Conservation (phyloP, 1,284 basidiomycete species). For the Psilocybe mexicana region DNA sequence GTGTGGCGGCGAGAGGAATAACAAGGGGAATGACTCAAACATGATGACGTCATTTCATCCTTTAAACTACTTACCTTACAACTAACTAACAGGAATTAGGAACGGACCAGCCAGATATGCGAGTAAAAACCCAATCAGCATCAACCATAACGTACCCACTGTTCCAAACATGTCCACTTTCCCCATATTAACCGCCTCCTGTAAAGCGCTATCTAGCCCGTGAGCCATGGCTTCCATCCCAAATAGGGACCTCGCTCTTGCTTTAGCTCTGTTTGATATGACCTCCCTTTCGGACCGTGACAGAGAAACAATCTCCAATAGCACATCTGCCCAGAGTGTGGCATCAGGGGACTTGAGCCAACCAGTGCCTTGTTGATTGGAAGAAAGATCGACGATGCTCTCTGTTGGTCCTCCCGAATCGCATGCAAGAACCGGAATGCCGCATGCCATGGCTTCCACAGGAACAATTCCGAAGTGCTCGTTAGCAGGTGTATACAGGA, state of each 20-base stretch:
- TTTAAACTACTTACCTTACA: background rate
- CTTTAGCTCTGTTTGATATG: slow-evolving; percentile 56
- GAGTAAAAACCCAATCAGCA: slow-evolving; percentile 34
- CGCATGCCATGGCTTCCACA: slow-evolving; percentile 92
- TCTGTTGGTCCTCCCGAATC: slow-evolving; percentile 92
- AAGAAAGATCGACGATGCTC: slow-evolving; percentile 61
- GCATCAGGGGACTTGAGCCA: slow-evolving; percentile 71
- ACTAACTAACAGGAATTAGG: slow-evolving; percentile 10
- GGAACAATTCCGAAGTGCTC: slow-evolving; percentile 99
- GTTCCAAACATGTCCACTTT: slow-evolving; percentile 23
- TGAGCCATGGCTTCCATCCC: slow-evolving; percentile 72
- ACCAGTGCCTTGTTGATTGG: slow-evolving; percentile 48
- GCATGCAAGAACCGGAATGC: slow-evolving; percentile 87
- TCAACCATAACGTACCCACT: slow-evolving; percentile 27
- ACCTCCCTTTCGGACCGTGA: slow-evolving; percentile 42
- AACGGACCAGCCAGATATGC: slow-evolving; percentile 29
- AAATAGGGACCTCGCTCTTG: slow-evolving; percentile 52
- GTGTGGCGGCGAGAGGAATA: background rate
- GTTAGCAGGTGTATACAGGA: slow-evolving; percentile 93
- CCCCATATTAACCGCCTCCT: slow-evolving; percentile 55
- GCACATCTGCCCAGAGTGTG: slow-evolving; percentile 67
- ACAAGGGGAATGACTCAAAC: background rate
- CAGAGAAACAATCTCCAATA: slow-evolving; percentile 64
- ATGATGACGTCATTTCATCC: background rate
- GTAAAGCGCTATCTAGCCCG: slow-evolving; percentile 56